These are phyloP conservation scores for Pascua sp. DNA, from an alignment of 1,284 basidiomycete species.

Conservation along the genomic window DNA sequence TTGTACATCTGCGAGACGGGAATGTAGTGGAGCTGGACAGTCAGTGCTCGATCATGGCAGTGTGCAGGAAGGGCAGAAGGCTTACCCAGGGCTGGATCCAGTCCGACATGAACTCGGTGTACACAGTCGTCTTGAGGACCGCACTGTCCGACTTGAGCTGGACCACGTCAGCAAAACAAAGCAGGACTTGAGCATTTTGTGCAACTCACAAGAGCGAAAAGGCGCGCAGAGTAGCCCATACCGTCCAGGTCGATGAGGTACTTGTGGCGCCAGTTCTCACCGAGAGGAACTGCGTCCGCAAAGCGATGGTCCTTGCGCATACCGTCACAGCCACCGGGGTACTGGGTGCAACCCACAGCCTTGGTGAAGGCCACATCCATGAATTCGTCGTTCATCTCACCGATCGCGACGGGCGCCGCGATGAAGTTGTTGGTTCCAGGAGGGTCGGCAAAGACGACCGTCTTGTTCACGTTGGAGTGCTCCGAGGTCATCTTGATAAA, in stretches of 20 bases:
- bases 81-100: constrained; percentile 55
- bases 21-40: constrained; percentile 77
- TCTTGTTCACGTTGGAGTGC: constrained; percentile 57
- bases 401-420: constrained; percentile 61
- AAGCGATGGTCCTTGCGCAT: constrained; percentile 69
- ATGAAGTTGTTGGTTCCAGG: constrained; percentile 58
- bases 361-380: constrained; percentile 88
- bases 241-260: constrained; percentile 89
- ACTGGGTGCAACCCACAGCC: constrained; percentile 62
- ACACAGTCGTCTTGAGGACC: constrained; percentile 82
- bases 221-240: constrained; percentile 87
- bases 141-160: constrained; percentile 64
- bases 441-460: constrained; percentile 72
- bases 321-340: constrained; percentile 74
- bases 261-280: constrained; percentile 86
- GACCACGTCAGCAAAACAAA: background rate
- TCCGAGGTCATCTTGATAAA: constrained; percentile 76
- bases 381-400: constrained; percentile 68
- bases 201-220: constrained; percentile 70
- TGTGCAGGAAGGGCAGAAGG: background rate
- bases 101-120: constrained; percentile 76
- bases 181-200: constrained; percentile 20
- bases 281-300: constrained; percentile 70
- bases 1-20: constrained; percentile 78
- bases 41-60: background rate